Percentiles rank a stretch among this genome's conserved stretches.
Conservation (phyloP, 495 filamentous ascomycete genomes). For the Penicillium waksmanii region DNA sequence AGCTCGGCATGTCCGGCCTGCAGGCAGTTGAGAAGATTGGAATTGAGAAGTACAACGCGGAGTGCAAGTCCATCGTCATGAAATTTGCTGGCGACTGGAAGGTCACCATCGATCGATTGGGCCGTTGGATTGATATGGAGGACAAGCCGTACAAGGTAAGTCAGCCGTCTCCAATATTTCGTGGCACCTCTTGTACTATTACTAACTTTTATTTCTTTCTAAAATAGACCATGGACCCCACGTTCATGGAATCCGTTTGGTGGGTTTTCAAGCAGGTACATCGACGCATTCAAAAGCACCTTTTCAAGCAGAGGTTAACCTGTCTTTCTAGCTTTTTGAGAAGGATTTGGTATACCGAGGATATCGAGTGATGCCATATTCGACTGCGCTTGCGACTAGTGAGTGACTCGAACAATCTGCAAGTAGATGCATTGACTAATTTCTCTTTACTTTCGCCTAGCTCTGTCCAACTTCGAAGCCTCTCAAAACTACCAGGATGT, state of each 20-base stretch:
- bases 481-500: conserved; percentile 94
- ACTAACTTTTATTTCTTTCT: neutral
- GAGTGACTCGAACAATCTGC: neutral
- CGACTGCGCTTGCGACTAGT: conserved; percentile 79
- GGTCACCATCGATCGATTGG: conserved; percentile 83
- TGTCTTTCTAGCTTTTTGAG: conserved; percentile 67
- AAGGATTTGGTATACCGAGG: conserved; percentile 89
- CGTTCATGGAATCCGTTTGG: conserved; percentile 97
- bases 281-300: neutral
- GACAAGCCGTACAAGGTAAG: conserved; percentile 86
- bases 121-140: conserved; percentile 98
- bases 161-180: neutral
- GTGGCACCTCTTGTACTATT: neutral
- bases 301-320: neutral
- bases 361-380: conserved; percentile 92
- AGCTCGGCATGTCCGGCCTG: conserved; percentile 84
- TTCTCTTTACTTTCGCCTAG: neutral
- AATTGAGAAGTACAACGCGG: conserved; percentile 87
- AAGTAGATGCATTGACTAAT: neutral
- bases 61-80: conserved; percentile 96
- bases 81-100: conserved; percentile 89
- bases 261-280: conserved; percentile 82
- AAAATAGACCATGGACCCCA: conserved; percentile 80
- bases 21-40: conserved; percentile 87
- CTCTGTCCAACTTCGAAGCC: conserved; percentile 88